Base-by-base conservation (phyloP, 2,329 filamentous ascomycete species). In the Penicillium sp. region DNA sequence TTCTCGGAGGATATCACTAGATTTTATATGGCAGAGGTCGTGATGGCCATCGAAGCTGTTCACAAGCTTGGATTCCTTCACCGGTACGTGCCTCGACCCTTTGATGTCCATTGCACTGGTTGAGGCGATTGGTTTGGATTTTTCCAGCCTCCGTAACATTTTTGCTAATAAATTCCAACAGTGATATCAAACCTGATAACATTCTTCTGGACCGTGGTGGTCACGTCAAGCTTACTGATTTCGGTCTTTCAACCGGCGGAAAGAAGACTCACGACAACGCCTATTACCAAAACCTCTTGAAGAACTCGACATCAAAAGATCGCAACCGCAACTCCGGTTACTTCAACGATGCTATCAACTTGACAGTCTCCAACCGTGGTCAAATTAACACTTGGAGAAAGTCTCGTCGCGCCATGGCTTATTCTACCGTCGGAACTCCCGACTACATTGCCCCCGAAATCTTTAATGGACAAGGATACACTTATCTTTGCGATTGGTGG, bases 351-450 rank as follows among this genome's bases (percentile, higher is more conserved):
- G 93, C 97, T 75, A 99, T 99, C 73, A 96, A 97, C 73, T 78
- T 99, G 65, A 99, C 94, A 16, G 94, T 99, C 66, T 96, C 92
- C 77, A 97, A 99, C 77, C 91, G 94, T 72, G 89, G 91, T 53
- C 92, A 96, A 75, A 97, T 99, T 79, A 99, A 97, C 76, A 96
- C 96, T 67, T 99, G 94, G 94, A 86, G 94, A 73, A 94, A 96
- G 70, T 97, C 93, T 52, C 88, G 94, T 68, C 86, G 94, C 68
- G 84, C 96, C 73, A 93, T 99, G 84, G 94, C 94, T 13, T 99
- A 99, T 77, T 97, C 94, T 1, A 97, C 94, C 3, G 94, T 99
- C 60, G 94, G 94, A 61, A 99, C 94, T 1, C 94, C 94, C 9
- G 94, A 99, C 75, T 99, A 99, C 74, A 99, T 99, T 71, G 94